Evolutionary conservation across 768 basidiomycete species (phyloP).

Genomic region (Trametes cubensis): DNA sequence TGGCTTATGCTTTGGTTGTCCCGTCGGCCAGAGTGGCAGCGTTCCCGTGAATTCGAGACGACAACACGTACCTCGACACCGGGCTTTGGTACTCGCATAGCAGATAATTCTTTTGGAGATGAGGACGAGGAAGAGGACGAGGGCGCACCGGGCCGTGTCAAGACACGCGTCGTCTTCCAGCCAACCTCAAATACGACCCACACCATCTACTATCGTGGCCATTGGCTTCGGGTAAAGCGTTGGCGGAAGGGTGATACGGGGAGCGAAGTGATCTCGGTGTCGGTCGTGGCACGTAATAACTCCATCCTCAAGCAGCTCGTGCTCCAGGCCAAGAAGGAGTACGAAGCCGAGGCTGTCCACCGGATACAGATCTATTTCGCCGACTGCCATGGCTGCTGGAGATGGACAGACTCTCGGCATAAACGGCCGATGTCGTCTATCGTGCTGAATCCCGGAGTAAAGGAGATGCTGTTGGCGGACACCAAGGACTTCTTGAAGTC

Average conservation of each 20-base stretch:
- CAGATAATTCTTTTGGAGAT: constrained; percentile 60
- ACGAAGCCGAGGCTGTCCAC: constrained; percentile 85
- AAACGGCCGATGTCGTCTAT: constrained; percentile 89
- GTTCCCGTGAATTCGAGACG: constrained; percentile 86
- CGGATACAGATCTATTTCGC: constrained; percentile 90
- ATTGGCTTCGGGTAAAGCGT: constrained; percentile 79
- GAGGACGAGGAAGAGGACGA: constrained; percentile 58
- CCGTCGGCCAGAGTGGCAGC: constrained; percentile 85
- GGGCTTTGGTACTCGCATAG: constrained; percentile 51
- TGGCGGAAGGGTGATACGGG: constrained; percentile 69
- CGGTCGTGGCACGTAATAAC: constrained; percentile 83
- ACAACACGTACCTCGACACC: constrained; percentile 75
- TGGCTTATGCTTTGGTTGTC: constrained; percentile 93
- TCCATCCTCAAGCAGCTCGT: constrained; percentile 87
- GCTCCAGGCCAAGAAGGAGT: constrained; percentile 85
- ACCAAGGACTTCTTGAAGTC: constrained; percentile 82
- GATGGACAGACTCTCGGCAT: constrained; percentile 85
- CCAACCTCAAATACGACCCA: constrained; percentile 87
- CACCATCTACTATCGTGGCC: constrained; percentile 83
- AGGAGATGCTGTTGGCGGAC: constrained; percentile 85
- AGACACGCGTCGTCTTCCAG: constrained; percentile 85
- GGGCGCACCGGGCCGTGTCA: constrained; percentile 59
- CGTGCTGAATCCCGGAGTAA: constrained; percentile 85
- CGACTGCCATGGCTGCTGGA: constrained; percentile 85
- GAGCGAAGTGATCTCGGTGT: constrained; percentile 77